These are phyloP conservation scores for Didymella sp. DNA, from an alignment of 2,329 filamentous ascomycete species.

Conservation along the genomic window DNA sequence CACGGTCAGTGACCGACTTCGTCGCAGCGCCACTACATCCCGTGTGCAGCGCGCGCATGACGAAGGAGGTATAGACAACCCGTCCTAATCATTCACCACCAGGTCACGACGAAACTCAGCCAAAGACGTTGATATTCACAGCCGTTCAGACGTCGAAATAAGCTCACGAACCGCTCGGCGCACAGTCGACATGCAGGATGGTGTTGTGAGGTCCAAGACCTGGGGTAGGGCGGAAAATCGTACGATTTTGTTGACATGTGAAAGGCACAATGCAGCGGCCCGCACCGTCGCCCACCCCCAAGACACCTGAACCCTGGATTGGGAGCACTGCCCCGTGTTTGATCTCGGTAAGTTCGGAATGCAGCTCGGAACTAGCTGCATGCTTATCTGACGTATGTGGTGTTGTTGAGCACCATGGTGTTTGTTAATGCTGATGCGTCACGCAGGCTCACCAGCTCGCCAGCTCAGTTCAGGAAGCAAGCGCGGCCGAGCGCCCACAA, in stretches of 20 bases:
- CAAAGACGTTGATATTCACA: not conserved
- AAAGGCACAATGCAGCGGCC: slow-evolving; percentile 31
- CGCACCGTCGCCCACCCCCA: slow-evolving; percentile 15
- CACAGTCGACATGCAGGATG: slow-evolving; percentile 11
- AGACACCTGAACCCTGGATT: slow-evolving; percentile 21
- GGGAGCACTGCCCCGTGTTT: slow-evolving; percentile 17
- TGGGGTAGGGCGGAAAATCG: slow-evolving; percentile 35
- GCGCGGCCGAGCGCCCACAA: not conserved
- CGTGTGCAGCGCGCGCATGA: not conserved
- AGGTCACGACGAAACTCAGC: not conserved
- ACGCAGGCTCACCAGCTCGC: not conserved
- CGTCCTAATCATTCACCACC: not conserved
- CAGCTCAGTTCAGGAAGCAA: not conserved
- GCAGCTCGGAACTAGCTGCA: slow-evolving; percentile 15
- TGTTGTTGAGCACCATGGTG: slow-evolving; percentile 5
- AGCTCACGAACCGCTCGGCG: slow-evolving; percentile 15
- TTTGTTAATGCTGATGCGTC: not conserved
- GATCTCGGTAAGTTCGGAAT: slow-evolving; percentile 17
- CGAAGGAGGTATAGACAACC: not conserved
- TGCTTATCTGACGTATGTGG: slow-evolving; percentile 10
- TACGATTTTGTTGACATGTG: slow-evolving; percentile 42
- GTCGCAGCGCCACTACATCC: not conserved
- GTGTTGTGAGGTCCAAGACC: slow-evolving; percentile 10
- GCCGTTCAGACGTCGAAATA: slow-evolving; percentile 13
- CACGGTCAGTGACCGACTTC: not conserved